Evolutionary conservation across 495 filamentous ascomycete species (phyloP), one percentile per base, ranked within the genome.

Genomic region (Lepidopterella palustris): DNA sequence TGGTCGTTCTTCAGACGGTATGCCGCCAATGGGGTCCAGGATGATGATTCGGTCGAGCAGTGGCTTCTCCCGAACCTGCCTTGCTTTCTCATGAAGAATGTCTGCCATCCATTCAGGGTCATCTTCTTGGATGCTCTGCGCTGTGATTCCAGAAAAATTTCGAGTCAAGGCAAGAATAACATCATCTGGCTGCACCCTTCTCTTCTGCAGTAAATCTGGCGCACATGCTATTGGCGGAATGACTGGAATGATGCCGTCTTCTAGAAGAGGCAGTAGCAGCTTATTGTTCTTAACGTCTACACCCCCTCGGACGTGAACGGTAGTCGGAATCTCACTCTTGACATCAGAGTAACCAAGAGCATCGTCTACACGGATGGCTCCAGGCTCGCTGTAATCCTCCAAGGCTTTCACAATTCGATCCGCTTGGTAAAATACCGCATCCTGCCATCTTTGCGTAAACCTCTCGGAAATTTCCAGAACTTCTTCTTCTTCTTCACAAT

Each of bases 1-100:
- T 0, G 80, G 81, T 15, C 84, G 80, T 40, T 81, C 80, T 53
- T 76, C 79, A 0, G 87, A 79, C 1, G 93, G 95, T 52, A 93
- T 91, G 6, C 95, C 93, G 4, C 93, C 93, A 1, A 88, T 70
- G 0, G 89, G 87, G 72, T 99, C 95, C 15, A 99, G 77, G 24
- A 97, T 77, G 64, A 99, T 92, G 25, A 99, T 77, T 3, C 93
- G 80, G 64, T 97, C 93, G 1, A 97, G 74, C 5, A 83, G 79
- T 2, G 88, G 82, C 54, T 81, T 20, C 15, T 61, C 24, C 27
- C 18, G 20, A 40, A 26, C 28, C n/a, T 26, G 4, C 3, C 20
- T 5, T 27, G 48, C 10, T 3, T 20, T 53, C 55, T 52, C 4
- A 13, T 20, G 4, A 13, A 24, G 40, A 55, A 25, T 26, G 24